Conservation (phyloP, 2,329 filamentous ascomycete genomes). For the Xenoacremonium recifei region DNA sequence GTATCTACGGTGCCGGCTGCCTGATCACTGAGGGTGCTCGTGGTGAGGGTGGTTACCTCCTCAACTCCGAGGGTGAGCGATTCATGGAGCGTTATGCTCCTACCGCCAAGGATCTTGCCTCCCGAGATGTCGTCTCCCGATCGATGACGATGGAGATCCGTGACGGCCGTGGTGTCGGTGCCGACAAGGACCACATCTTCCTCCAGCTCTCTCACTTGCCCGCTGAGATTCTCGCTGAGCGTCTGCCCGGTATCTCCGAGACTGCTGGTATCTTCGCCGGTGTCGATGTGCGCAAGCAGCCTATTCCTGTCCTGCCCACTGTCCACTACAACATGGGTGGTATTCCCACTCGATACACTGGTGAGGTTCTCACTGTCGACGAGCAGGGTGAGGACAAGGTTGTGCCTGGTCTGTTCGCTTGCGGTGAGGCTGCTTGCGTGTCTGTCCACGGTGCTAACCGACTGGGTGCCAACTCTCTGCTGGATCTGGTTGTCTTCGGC, state of each 20-base stretch:
- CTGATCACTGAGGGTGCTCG: slow-evolving; percentile 97
- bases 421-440: slow-evolving; percentile 94
- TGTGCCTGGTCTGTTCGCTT: slow-evolving; percentile 92
- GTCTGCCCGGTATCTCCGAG: slow-evolving; percentile 97
- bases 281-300: slow-evolving; percentile 95
- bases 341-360: slow-evolving; percentile 96
- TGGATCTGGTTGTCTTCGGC: slow-evolving; percentile 96
- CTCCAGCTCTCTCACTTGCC: slow-evolving; percentile 96
- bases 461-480: slow-evolving; percentile 94
- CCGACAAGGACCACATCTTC: slow-evolving; percentile 98
- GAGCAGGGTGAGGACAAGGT: slow-evolving; percentile 85
- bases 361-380: slow-evolving; percentile 89
- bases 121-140: slow-evolving; percentile 92
- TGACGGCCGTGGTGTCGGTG: slow-evolving; percentile 92
- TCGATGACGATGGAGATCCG: slow-evolving; percentile 99
- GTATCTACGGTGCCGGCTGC: slow-evolving; percentile 97
- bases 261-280: slow-evolving; percentile 96
- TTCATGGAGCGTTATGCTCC: slow-evolving; percentile 99
- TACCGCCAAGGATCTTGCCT: slow-evolving; percentile 96
- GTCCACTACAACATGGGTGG: slow-evolving; percentile 99
- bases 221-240: slow-evolving; percentile 87
- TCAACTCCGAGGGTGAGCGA: slow-evolving; percentile 96
- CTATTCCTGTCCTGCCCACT: slow-evolving; percentile 92
- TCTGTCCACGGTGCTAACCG: slow-evolving; percentile 98
- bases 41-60: slow-evolving; percentile 95